Conservation (phyloP, 768 basidiomycete genomes). For the Coprinopsis marcescibilis region DNA sequence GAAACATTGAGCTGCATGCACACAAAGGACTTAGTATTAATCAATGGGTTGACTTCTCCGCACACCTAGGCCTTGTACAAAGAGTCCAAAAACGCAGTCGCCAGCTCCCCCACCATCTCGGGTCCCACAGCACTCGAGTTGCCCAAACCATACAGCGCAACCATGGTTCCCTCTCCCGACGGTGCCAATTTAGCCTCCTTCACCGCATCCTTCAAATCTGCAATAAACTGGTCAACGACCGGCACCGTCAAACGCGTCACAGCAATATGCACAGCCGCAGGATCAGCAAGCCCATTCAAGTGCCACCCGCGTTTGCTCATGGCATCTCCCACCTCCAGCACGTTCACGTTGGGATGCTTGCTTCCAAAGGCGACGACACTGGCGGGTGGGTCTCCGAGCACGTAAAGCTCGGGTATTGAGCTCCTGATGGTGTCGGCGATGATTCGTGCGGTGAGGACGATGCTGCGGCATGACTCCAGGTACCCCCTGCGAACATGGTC, state of each 20-base stretch:
- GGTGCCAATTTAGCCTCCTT: conserved; percentile 61
- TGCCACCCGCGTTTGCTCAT: conserved; percentile 91
- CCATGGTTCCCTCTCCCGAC: conserved; percentile 80
- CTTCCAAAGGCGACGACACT: conserved; percentile 89
- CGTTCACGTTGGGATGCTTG: conserved; percentile 53
- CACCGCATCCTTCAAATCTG: conserved; percentile 77
- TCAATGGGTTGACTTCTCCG: too few species aligned
- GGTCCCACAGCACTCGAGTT: conserved; percentile 80
- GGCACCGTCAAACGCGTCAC: conserved; percentile 87
- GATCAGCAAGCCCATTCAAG: conserved; percentile 74
- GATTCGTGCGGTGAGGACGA: conserved; percentile 66
- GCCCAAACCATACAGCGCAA: conserved; percentile 83
- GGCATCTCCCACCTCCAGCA: conserved; percentile 85
- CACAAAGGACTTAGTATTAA: too few species aligned
- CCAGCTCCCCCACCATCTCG: conserved; percentile 70
- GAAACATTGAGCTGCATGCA: too few species aligned
- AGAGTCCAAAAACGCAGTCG: conserved; percentile 76
- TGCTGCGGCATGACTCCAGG: conserved; percentile 73
- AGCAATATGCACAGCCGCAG: conserved; percentile 87
- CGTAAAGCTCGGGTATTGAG: conserved; percentile 76
- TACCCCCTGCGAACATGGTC: conserved; percentile 58
- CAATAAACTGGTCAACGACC: conserved; percentile 70
- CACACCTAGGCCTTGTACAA: conserved; percentile 65
- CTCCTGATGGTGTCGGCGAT: conserved; percentile 63
- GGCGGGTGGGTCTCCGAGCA: conserved; percentile 85